Percentiles rank a stretch among this genome's conserved stretches.
phyloP scores from a whole-genome alignment of 805 yeast genomes.

The Teunomyces kruisii region DNA sequence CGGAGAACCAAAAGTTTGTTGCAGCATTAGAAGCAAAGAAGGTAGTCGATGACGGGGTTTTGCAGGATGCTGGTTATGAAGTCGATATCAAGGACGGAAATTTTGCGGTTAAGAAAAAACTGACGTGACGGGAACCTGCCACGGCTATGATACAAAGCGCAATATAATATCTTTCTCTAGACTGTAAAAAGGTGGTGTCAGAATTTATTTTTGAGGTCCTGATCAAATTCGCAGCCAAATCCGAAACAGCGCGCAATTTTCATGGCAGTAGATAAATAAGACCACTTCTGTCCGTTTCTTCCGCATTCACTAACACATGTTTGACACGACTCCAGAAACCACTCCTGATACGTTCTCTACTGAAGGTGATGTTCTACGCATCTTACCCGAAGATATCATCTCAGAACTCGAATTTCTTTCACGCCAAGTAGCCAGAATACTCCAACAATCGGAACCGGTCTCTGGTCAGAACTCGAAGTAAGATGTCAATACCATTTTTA shows the following conservation, averaged over 20 bases:
- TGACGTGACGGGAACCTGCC: background rate
- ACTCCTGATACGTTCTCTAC: background rate
- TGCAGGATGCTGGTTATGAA: slow-evolving; percentile 72
- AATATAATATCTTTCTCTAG: too few species aligned
- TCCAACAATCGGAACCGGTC: background rate
- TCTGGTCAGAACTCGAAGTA: background rate
- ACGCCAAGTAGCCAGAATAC: background rate
- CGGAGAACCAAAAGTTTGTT: slow-evolving; percentile 72
- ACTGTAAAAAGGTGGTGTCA: background rate
- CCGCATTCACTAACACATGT: background rate
- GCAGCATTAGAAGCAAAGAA: slow-evolving; percentile 74
- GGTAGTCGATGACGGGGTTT: slow-evolving; percentile 54
- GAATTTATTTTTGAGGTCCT: slow-evolving; percentile 7
- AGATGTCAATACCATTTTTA: slow-evolving; percentile 1
- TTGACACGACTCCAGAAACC: background rate
- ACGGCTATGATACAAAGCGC: background rate
- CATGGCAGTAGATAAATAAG: background rate
- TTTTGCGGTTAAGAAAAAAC: slow-evolving; percentile 47
- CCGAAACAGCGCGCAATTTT: background rate
- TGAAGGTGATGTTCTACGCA: background rate
- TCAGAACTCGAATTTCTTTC: slow-evolving; percentile 4
- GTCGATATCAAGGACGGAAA: slow-evolving; percentile 72
- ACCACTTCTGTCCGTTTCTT: slow-evolving; percentile 3
- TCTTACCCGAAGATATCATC: slow-evolving; percentile 2
- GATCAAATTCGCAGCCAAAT: slow-evolving; percentile 4